A percentile compares a stretch with the other conserved stretches of the same genome.
phyloP scores from a whole-genome alignment of 306 rosid genomes.

The Rosa chinensis region DNA sequence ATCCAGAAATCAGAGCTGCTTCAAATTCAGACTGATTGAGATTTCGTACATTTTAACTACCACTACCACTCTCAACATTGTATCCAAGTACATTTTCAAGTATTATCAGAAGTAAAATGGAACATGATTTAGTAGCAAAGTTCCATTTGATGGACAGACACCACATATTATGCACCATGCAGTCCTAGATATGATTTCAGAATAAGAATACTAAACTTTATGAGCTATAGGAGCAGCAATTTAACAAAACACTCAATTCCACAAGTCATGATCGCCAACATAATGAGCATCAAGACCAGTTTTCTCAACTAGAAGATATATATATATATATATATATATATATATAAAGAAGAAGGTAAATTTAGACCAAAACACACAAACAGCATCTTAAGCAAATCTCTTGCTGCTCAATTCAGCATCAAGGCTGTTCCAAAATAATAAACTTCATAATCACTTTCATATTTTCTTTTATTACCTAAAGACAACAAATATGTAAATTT shows the following conservation, averaged over 20 bases:
- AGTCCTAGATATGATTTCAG: conserved; percentile 8
- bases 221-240: not conserved
- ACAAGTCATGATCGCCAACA: not conserved
- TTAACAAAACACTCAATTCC: not conserved
- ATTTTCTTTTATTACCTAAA: not conserved
- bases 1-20: too few species aligned
- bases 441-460: not conserved
- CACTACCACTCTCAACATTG: conserved; percentile 97
- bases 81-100: conserved; percentile 35
- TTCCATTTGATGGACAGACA: conserved; percentile 2
- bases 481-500: not conserved
- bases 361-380: not conserved
- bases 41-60: too few species aligned
- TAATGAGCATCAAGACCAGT: not conserved
- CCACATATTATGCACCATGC: not conserved
- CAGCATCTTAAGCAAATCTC: not conserved
- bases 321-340: too few species aligned
- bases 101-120: conserved; percentile 38
- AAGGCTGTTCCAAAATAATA: not conserved
- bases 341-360: not conserved
- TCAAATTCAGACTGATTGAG: too few species aligned
- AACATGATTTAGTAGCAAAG: not conserved
- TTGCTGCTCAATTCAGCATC: not conserved
- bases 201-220: not conserved
- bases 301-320: not conserved